Base-by-base conservation (phyloP, 179 eudicot species). In the Spergularia azorica region DNA sequence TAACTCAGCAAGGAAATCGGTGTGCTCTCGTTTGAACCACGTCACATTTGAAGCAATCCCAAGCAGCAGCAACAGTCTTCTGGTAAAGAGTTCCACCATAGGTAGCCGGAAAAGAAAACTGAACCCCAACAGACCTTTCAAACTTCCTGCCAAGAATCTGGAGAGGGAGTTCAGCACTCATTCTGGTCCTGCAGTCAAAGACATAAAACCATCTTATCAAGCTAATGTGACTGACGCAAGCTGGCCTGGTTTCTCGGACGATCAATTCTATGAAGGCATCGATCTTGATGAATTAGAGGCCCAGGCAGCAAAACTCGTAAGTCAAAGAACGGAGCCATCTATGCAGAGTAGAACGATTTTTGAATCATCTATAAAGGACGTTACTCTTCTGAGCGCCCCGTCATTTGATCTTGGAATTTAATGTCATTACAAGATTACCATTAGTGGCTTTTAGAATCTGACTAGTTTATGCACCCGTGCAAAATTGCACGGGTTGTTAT, bases 251-350 rank as follows among this genome's bases (percentile, higher is more conserved):
- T 83, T 87, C 63, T 85, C 81, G 21, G 97, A 95, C 79, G 98
- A 95, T 75, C 82, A 80, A 70, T 93, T 95, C 71, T 95, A 77
- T 14, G 89, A 86, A 73, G 90, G 89, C 21, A 83, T 95, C 72
- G 97, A 95, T 87, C 89, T 95, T 76, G 97, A 95, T 80, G 95
- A 91, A 67, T 54, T 95, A 65, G 97, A 95, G 81, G 92, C 89
- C n/a, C 89, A 93, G 76, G 98, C 98, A 68, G 73, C 95, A 9
- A 84, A 84, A 72, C 78, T 84, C 68, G 83, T 95, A 0, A 75
- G 82, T 65, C 79, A 83, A 68, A 93, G 84, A 80, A 73, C 85
- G 54, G 81, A 83, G 26, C 26, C 81, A 12, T 63, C 81, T 17
- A 70, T 16, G 60, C 84, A 74, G 41, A 79, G 77, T 59, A 73